Conservation (phyloP, 2,329 filamentous ascomycete genomes). For the Thelonectria discophora region DNA sequence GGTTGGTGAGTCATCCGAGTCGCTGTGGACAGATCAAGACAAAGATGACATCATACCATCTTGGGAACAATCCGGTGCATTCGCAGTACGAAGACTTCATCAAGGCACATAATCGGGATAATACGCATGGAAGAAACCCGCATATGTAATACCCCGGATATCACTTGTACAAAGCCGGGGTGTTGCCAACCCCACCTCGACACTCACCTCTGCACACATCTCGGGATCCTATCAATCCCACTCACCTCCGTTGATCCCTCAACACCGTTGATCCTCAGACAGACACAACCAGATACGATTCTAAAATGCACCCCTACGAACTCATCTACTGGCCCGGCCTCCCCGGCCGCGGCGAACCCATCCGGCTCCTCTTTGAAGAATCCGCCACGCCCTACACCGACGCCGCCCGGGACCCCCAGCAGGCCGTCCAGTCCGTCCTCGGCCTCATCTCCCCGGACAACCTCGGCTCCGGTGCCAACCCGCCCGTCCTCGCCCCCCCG, state of each 20-base stretch:
- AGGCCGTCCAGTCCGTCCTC: conserved; percentile 62
- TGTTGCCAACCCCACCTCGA: not conserved
- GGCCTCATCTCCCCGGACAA: conserved; percentile 56
- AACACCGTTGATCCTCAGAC: not conserved
- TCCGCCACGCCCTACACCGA: conserved; percentile 72
- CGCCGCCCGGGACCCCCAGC: conserved; percentile 49
- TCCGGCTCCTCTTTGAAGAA: conserved; percentile 78
- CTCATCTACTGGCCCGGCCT: conserved; percentile 77
- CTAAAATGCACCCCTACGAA: conserved; percentile 59
- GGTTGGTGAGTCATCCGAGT: no score
- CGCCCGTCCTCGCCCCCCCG: conserved; percentile 73
- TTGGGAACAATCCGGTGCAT: no score
- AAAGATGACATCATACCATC: no score
- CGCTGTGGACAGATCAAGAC: no score
- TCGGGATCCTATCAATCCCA: not conserved
- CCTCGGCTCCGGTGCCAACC: conserved; percentile 63
- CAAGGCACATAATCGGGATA: no score
- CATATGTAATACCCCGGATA: no score
- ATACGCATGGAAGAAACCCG: no score
- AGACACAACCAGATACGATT: conserved; percentile 31
- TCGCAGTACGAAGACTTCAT: no score
- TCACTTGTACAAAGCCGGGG: conserved; percentile 3
- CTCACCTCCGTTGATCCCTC: not conserved
- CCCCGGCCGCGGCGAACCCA: conserved; percentile 78
- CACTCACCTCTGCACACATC: not conserved